Conservation (phyloP, 176 grass and related monocot species). For the Hordeum marinum region DNA sequence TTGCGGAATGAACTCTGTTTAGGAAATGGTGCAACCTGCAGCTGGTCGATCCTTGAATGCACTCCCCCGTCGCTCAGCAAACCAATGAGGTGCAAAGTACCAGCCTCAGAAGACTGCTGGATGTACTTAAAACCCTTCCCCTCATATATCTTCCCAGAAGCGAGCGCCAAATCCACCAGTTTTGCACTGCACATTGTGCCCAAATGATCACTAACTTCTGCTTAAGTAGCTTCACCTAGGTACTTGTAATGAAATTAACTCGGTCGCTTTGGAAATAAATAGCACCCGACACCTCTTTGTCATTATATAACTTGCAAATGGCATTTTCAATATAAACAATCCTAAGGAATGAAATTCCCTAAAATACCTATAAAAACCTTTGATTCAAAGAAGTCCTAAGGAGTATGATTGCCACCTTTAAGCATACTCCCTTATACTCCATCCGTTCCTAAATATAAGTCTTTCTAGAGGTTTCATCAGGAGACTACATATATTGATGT, state of each 20-base stretch:
- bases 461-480: too few species aligned
- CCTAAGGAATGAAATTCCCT: background rate
- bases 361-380: background rate
- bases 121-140: constrained; percentile 87
- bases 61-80: constrained; percentile 91
- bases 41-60: constrained; percentile 89
- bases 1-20: background rate
- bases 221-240: background rate
- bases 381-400: background rate
- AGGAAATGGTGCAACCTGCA: constrained; percentile 41
- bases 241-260: background rate
- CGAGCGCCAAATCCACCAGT: constrained; percentile 71
- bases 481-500: too few species aligned
- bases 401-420: background rate
- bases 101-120: constrained; percentile 56
- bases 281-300: background rate
- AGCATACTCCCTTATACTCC: background rate
- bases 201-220: background rate
- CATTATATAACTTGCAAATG: background rate
- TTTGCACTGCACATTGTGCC: constrained; percentile 48
- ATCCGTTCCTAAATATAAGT: too few species aligned
- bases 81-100: constrained; percentile 88
- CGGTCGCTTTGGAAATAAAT: background rate
- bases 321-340: background rate
- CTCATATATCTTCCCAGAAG: constrained; percentile 80